These are phyloP conservation scores for Phytophthora pisi DNA, from an alignment of 352 stramenopile species.

Conservation along the genomic window DNA sequence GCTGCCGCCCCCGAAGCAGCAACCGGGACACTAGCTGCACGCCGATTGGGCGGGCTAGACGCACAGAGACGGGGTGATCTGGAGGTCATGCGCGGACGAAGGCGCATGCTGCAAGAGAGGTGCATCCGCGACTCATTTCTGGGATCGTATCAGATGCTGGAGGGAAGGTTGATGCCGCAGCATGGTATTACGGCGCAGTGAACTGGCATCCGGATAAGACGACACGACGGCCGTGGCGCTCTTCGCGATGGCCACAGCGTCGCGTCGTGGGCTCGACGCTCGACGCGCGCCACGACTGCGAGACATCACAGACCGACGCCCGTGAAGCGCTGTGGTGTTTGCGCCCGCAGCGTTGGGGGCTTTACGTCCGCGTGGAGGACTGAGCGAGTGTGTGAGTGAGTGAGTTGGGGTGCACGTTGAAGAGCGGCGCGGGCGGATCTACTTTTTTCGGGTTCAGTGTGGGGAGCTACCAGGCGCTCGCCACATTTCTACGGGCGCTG, in stretches of 20 bases:
- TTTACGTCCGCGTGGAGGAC: too few relatives aligned
- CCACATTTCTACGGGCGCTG: conserved; percentile 11
- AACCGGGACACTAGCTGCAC: conserved; percentile 28
- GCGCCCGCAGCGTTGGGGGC: too few relatives aligned
- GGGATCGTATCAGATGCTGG: neutral
- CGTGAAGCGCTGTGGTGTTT: conserved; percentile 1
- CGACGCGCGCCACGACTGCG: neutral
- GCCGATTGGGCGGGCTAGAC: conserved; percentile 19
- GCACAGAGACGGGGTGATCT: conserved; percentile 15
- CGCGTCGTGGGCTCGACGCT: neutral
- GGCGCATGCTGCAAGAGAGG: neutral
- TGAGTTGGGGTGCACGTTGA: conserved; percentile 9
- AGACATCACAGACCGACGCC: conserved; percentile 3
- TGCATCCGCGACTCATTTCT: neutral
- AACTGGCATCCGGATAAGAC: conserved; percentile 31
- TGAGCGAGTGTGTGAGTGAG: too few relatives aligned
- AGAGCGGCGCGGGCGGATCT: conserved; percentile 5
- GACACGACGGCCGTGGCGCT: conserved; percentile 13
- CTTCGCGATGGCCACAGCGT: conserved; percentile 6
- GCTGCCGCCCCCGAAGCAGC: conserved; percentile 20
- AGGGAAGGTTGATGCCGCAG: conserved; percentile 5
- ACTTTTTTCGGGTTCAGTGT: conserved; percentile 10
- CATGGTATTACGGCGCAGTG: conserved; percentile 4
- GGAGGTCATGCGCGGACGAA: neutral
- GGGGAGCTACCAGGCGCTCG: neutral